Evolutionary conservation across 2,329 filamentous ascomycete species (phyloP), one percentile per base, ranked within the genome.

Genomic region (Orbilia blumenaviensis): DNA sequence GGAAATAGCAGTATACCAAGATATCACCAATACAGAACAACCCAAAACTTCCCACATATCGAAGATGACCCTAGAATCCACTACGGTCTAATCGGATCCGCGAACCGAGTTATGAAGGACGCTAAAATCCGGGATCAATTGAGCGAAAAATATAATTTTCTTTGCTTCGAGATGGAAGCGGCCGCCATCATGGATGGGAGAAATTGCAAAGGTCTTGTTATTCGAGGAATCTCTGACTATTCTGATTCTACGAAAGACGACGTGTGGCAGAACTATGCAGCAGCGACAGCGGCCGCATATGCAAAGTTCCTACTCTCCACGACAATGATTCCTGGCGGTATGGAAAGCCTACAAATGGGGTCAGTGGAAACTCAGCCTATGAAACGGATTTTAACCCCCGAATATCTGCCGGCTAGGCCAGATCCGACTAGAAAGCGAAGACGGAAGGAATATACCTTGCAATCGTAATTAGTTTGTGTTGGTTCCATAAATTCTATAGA

Each of bases 91-190:
- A 66, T 66, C 5, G 46, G 36, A 5, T 66, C 62, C 12, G 62
- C 32, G n/a, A 66, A 66, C 25, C 18, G 32, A 29, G 62, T 66
- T 4, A 32, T 66, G 14, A 66, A 66, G 21, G 42, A 18, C 29
- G 62, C 46, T 2, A 12, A 32, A 16, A 14, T n/a, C 1, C 54
- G 62, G 18, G 46, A 66, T 16, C 16, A 21, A 23, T 27, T 66
- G 18, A 14, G 27, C 16, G 21, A n/a, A 10, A 27, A 52, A 42
- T 48, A 27, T 23, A 46, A 46, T 18, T 16, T 46, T 7, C 36
- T 62, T 18, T 66, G 63, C 21, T 27, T 66, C 23, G 63, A 66
- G 16, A 66, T 66, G 63, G 63, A 66, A 10, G 63, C 63, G 2
- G 63, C 63, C 3, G 63, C 46, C 0, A 4, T 66, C 7, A 56